Conservation (phyloP, 495 filamentous ascomycete genomes). For the Penicillium coprophilum region DNA sequence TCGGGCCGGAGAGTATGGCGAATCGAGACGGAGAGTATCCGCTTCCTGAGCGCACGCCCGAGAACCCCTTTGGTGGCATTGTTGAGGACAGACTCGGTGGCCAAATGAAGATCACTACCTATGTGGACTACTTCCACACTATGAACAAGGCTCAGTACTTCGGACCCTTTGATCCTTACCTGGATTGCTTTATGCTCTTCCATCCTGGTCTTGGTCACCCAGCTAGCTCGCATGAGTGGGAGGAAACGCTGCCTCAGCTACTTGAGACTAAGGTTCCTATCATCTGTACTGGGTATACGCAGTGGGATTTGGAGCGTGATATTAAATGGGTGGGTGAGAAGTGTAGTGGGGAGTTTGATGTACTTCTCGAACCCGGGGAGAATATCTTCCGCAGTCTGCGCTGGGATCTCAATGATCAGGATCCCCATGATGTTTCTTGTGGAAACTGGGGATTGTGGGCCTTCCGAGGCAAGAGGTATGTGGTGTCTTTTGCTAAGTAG, state of each 20-base stretch:
- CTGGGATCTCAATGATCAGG: constrained; percentile 95
- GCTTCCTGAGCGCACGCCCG: constrained; percentile 74
- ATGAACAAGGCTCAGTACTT: constrained; percentile 87
- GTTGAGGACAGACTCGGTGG: constrained; percentile 84
- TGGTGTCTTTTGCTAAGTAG: constrained; percentile 19
- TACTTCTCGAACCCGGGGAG: constrained; percentile 88
- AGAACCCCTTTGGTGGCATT: constrained; percentile 88
- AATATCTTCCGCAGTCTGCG: constrained; percentile 91
- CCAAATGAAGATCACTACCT: constrained; percentile 91
- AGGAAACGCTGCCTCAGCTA: constrained; percentile 80
- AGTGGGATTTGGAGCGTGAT: constrained; percentile 90
- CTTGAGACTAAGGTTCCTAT: constrained; percentile 95
- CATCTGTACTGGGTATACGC: constrained; percentile 91
- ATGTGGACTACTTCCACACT: constrained; percentile 97
- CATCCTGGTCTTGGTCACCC: constrained; percentile 96
- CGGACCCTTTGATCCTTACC: constrained; percentile 93
- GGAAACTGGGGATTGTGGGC: constrained; percentile 97
- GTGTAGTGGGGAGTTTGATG: constrained; percentile 83
- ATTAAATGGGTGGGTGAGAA: constrained; percentile 83
- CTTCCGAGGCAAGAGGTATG: constrained; percentile 94
- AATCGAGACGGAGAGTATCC: constrained; percentile 90
- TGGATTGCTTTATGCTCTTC: constrained; percentile 94
- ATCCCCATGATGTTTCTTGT: constrained; percentile 90
- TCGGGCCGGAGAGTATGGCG: constrained; percentile 92
- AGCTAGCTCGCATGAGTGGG: constrained; percentile 89